Evolutionary conservation across 2,329 filamentous ascomycete genomes (phyloP).

Genomic region (Ceratocystis destructans): DNA sequence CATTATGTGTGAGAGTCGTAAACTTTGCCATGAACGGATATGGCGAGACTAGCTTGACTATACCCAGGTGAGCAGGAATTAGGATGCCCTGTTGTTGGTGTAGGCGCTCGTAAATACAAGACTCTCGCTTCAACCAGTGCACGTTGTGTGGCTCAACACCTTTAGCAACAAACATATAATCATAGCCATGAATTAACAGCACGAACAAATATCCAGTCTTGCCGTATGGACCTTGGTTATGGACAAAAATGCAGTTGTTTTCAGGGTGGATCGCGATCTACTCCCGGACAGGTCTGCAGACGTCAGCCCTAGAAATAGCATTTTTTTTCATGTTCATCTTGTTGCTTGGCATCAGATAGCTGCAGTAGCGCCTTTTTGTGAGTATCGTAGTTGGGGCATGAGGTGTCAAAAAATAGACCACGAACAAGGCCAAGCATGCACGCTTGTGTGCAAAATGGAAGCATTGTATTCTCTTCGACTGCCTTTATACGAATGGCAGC

Average conservation of each 20-base stretch:
- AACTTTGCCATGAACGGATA: neutral
- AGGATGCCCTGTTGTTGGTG: neutral
- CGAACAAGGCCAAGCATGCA: too few species aligned
- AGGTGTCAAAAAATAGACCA: too few species aligned
- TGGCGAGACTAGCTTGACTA: neutral
- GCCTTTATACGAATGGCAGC: too few species aligned
- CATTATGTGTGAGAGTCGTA: neutral
- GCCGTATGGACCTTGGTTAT: neutral
- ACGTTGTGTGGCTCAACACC: neutral
- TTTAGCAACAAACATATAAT: neutral
- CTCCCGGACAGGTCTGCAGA: neutral
- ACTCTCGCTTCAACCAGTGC: neutral
- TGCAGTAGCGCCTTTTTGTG: too few species aligned
- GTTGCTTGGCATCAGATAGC: too few species aligned
- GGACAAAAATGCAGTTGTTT: neutral
- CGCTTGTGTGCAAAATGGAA: too few species aligned
- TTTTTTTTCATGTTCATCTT: too few species aligned
- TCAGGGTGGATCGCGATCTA: neutral
- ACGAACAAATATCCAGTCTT: neutral
- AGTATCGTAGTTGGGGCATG: too few species aligned
- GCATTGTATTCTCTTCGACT: too few species aligned
- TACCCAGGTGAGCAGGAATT: neutral
- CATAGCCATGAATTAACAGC: neutral
- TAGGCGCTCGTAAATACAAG: neutral
- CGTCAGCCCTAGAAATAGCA: too few species aligned